Evolutionary conservation across 2,329 filamentous ascomycete species (phyloP), one percentile per base, ranked within the genome.

Genomic region (Hirsutella rhossiliensis): DNA sequence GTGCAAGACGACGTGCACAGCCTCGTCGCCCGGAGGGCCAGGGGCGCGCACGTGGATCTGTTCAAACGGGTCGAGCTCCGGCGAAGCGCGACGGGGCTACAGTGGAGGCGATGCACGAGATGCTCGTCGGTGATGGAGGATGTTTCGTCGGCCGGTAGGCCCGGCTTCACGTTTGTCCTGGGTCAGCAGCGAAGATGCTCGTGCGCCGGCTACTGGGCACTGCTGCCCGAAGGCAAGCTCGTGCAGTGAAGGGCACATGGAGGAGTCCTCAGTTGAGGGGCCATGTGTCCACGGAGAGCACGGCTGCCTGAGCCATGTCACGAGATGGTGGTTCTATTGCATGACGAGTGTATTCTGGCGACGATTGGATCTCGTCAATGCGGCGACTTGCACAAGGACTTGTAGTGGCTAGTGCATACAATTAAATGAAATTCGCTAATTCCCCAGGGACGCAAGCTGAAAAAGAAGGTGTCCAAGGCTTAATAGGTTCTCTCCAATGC

Each of bases 41-140:
- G 54, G 32, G 62, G 63, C 2, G 51, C 56, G 7, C 67, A 71
- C 43, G 61, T 78, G 6, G 75, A 78, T 50, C 62, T 72, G 11
- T 86, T 82, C 60, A 75, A 75, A 48, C 69, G 72, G n/a, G 65
- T 68, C 28, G 71, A 80, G 55, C 69, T 82, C 20, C 52, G 54
- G 39, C 52, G 50, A 17, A 52, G 52, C 9, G 39, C 52, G 11
- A 42, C 34, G 4, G 46, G 43, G 28, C 53, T 52, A 41, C 55
- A 57, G 45, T 66, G 63, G 64, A 59, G 62, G 44, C 54, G 62
- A 29, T 67, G 64, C 43, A 73, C 75, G 18, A 67, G 81, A 34
- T 85, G 81, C 57, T 71, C 76, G 38, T 68, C 75, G 41, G 68
- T 82, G n/a, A 82, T 83, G 68, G 79, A 81, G 53, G 78, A 84